phyloP scores from a whole-genome alignment of 805 yeast species.

The Brettanomyces sp. region DNA sequence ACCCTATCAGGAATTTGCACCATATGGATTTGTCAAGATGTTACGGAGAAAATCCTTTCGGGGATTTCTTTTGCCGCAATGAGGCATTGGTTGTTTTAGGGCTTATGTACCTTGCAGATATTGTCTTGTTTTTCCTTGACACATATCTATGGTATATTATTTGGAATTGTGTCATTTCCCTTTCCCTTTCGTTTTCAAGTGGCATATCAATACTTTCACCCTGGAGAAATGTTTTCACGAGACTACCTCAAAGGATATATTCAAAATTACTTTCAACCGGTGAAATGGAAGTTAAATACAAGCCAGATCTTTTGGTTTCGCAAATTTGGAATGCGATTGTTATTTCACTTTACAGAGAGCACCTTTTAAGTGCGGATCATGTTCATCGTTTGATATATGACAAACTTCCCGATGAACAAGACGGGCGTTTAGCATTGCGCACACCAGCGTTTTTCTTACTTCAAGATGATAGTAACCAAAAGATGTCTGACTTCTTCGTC shows the following conservation, averaged over 20 bases:
- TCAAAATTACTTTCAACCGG: conserved; percentile 37
- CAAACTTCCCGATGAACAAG: conserved; percentile 44
- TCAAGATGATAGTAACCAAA: conserved; percentile 37
- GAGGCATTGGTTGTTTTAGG: conserved; percentile 34
- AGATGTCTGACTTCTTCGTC: conserved; percentile 30
- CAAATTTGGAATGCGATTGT: conserved; percentile 48
- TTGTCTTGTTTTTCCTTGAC: conserved; percentile 43
- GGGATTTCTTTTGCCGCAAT: conserved; percentile 31
- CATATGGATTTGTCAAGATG: conserved; percentile 35
- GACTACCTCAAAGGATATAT: conserved; percentile 41
- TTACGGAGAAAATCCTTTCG: conserved; percentile 32
- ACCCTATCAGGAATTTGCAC: conserved; percentile 40
- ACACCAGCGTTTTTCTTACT: conserved; percentile 38
- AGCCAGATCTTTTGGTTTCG: conserved; percentile 30
- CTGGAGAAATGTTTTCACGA: conserved; percentile 45
- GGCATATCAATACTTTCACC: conserved; percentile 51
- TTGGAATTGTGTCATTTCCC: conserved; percentile 44
- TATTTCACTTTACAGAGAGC: conserved; percentile 47
- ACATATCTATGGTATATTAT: conserved; percentile 51
- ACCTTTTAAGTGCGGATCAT: conserved; percentile 41
- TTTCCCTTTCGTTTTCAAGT: conserved; percentile 37
- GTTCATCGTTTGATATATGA: conserved; percentile 25
- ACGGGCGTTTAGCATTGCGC: conserved; percentile 24
- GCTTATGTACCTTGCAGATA: conserved; percentile 34
- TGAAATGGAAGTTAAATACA: conserved; percentile 35